A percentile compares a stretch with the other conserved stretches of the same genome.
Evolutionary conservation across 129 eudicot species (phyloP).

Genomic region (Smallanthus sonchifolius): DNA sequence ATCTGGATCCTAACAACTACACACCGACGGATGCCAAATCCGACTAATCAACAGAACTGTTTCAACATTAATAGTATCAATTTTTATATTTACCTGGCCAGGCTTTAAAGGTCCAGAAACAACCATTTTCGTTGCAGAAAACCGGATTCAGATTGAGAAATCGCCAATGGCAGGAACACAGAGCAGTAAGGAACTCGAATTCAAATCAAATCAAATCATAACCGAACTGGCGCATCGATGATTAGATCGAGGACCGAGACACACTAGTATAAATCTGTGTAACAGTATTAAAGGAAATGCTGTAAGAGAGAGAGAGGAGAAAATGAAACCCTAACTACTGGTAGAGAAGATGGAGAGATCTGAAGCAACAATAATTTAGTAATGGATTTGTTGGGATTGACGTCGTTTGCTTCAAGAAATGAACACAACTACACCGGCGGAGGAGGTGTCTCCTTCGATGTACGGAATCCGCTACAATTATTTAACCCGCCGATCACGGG

Average conservation of each 20-base stretch:
- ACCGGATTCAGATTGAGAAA: slow-evolving; percentile 7
- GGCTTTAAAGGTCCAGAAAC: slow-evolving; percentile 78
- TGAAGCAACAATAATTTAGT: slow-evolving; percentile 52
- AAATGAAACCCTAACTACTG: slow-evolving; percentile 36
- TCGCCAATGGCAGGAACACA: slow-evolving; percentile 11
- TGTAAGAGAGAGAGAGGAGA: background rate
- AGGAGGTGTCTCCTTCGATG: slow-evolving; percentile 41
- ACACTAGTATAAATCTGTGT: slow-evolving; percentile 12
- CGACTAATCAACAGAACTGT: background rate
- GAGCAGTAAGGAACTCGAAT: slow-evolving; percentile 5
- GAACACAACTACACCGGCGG: slow-evolving; percentile 25
- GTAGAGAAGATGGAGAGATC: slow-evolving; percentile 53
- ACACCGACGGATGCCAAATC: slow-evolving; percentile 5
- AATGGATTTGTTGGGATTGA: slow-evolving; percentile 20
- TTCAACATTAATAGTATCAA: background rate
- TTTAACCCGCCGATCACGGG: slow-evolving; percentile 16
- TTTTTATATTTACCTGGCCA: slow-evolving; percentile 53
- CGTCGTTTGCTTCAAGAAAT: slow-evolving; percentile 48
- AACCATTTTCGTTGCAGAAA: slow-evolving; percentile 39
- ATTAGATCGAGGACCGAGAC: background rate
- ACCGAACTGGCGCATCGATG: slow-evolving; percentile 1
- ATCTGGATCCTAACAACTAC: slow-evolving; percentile 3
- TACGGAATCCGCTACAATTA: slow-evolving; percentile 10
- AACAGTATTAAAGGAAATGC: slow-evolving; percentile 15
- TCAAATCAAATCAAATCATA: slow-evolving; percentile 15